These are phyloP conservation scores for Cryptococcus sp. DNA, from an alignment of 1,284 basidiomycete species.

Conservation along the genomic window DNA sequence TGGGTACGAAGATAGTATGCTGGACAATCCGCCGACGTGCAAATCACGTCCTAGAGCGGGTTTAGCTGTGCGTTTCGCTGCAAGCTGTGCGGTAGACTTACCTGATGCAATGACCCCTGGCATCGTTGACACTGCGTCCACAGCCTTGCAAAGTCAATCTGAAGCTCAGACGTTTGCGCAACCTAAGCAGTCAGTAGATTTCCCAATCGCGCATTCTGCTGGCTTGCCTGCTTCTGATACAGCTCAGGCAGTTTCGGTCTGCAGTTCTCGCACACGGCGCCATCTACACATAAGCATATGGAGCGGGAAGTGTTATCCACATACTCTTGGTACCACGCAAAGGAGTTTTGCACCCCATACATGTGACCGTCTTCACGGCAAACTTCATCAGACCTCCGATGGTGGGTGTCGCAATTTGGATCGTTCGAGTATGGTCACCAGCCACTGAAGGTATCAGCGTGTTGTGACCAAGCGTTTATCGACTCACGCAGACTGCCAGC, in stretches of 20 bases:
- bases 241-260: conserved; percentile 73
- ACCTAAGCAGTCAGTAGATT: conserved; percentile 43
- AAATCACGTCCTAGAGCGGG: conserved; percentile 73
- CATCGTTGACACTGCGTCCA: conserved; percentile 98
- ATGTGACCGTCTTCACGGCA: conserved; percentile 86
- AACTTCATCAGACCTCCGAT: conserved; percentile 96
- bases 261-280: conserved; percentile 90
- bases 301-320: conserved; percentile 11
- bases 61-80: background rate
- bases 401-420: conserved; percentile 89
- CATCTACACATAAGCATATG: conserved; percentile 52
- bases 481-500: conserved; percentile 71
- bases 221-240: conserved; percentile 76
- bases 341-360: conserved; percentile 86
- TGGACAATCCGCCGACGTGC: conserved; percentile 93
- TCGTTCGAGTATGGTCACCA: conserved; percentile 86
- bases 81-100: conserved; percentile 35
- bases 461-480: background rate
- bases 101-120: conserved; percentile 91
- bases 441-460: conserved; percentile 56
- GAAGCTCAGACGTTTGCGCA: conserved; percentile 63
- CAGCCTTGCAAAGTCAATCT: conserved; percentile 83
- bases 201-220: background rate
- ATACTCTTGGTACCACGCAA: conserved; percentile 64
- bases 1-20: conserved; percentile 98